phyloP scores from a whole-genome alignment of 352 stramenopile genomes.

The Pythium phragmiticola region DNA sequence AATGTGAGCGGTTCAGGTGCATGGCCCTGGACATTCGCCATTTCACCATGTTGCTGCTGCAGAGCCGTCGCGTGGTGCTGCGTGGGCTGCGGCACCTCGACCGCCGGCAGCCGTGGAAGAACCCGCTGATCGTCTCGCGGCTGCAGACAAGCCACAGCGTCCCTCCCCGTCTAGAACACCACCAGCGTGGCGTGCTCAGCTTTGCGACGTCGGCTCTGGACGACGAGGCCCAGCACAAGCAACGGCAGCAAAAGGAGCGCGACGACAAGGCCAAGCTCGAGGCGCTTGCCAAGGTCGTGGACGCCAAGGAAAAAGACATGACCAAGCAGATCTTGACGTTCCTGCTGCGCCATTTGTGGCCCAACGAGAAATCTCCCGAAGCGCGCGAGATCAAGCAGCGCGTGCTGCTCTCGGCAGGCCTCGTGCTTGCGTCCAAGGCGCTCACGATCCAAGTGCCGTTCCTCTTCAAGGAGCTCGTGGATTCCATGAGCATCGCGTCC shows the following conservation, averaged over 20 bases:
- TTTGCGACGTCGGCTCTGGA: slow-evolving; percentile 27
- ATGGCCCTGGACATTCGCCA: slow-evolving; percentile 5
- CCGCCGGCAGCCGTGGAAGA: slow-evolving; percentile 26
- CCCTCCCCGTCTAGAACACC: not conserved
- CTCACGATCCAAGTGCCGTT: slow-evolving; percentile 92
- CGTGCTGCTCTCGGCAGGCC: slow-evolving; percentile 58
- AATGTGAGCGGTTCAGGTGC: not conserved
- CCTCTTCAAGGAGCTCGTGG: slow-evolving; percentile 93
- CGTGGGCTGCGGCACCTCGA: slow-evolving; percentile 30
- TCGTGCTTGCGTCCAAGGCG: slow-evolving; percentile 84
- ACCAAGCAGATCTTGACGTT: slow-evolving; percentile 38
- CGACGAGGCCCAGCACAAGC: slow-evolving; percentile 24
- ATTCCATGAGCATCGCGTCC: slow-evolving; percentile 49
- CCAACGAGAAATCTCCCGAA: slow-evolving; percentile 29
- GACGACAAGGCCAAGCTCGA: slow-evolving; percentile 19
- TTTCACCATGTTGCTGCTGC: slow-evolving; percentile 23
- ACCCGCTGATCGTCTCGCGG: slow-evolving; percentile 11
- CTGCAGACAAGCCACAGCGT: not conserved
- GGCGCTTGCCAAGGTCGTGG: slow-evolving; percentile 9
- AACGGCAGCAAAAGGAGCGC: slow-evolving; percentile 19
- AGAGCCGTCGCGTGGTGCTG: slow-evolving; percentile 21
- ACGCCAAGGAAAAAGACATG: slow-evolving; percentile 23
- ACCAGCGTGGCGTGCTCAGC: slow-evolving; percentile 15
- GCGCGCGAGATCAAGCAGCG: slow-evolving; percentile 42
- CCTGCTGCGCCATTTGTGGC: slow-evolving; percentile 40